Conservation (phyloP, 164 flowering plant species). For the Liquidambar formosana region DNA sequence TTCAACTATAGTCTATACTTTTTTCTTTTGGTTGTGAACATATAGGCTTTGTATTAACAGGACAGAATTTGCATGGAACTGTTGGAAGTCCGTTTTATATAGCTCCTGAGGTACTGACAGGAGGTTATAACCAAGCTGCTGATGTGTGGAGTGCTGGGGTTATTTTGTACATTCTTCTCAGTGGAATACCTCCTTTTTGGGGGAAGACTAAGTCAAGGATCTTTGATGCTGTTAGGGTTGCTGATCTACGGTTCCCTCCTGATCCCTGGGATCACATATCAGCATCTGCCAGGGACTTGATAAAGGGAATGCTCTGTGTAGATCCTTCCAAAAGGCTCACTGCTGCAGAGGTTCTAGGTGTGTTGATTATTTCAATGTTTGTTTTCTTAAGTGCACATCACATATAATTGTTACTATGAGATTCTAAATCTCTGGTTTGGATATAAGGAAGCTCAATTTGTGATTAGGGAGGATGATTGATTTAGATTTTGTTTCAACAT, state of each 20-base stretch:
- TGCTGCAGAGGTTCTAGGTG: conserved; percentile 80
- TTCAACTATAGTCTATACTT: background rate
- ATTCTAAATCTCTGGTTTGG: background rate
- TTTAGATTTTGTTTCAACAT: background rate
- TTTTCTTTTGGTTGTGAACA: background rate
- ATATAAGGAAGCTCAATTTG: background rate
- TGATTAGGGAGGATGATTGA: background rate
- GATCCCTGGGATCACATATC: conserved; percentile 68
- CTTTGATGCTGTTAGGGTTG: conserved; percentile 82
- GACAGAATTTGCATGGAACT: conserved; percentile 32
- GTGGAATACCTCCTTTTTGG: conserved; percentile 52
- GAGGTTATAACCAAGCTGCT: conserved; percentile 41
- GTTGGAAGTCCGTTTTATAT: conserved; percentile 53
- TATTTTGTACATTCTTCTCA: conserved; percentile 44
- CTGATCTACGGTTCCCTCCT: conserved; percentile 65
- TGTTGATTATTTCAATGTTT: conserved; percentile 4
- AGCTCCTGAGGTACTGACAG: conserved; percentile 47
- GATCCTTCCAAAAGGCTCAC: conserved; percentile 69
- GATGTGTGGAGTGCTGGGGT: conserved; percentile 55
- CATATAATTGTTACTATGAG: background rate
- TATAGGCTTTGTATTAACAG: conserved; percentile 17
- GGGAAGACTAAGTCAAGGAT: conserved; percentile 75
- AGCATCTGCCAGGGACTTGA: conserved; percentile 65
- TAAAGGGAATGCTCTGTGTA: conserved; percentile 63
- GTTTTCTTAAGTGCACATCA: background rate